phyloP scores from a whole-genome alignment of 1,284 basidiomycete genomes.

The Pseudozyma hubeiensis region DNA sequence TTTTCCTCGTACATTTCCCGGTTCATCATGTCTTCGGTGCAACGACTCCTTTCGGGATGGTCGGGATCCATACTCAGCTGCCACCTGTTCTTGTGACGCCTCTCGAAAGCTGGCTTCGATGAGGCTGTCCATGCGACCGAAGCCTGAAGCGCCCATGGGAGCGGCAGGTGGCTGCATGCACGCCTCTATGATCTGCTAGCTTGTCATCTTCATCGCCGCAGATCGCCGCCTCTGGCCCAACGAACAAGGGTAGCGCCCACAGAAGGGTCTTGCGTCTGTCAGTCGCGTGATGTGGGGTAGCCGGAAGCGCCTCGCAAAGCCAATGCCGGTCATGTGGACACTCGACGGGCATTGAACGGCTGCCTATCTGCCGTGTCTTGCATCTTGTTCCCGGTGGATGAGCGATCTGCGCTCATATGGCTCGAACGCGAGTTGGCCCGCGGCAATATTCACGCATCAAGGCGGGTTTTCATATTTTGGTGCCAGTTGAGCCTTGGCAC shows the following conservation, averaged over 20 bases:
- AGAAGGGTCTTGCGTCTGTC: background rate
- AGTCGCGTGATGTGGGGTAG: background rate
- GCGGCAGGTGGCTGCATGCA: too few relatives aligned
- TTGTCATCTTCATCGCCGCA: too few relatives aligned
- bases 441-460: constrained; percentile 17
- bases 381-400: constrained; percentile 12
- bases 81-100: too few relatives aligned
- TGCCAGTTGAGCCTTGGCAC: constrained; percentile 13
- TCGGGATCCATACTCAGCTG: too few relatives aligned
- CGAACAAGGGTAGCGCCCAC: background rate
- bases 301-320: background rate
- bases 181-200: too few relatives aligned
- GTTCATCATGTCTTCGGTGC: too few relatives aligned
- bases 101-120: too few relatives aligned
- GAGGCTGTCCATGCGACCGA: too few relatives aligned
- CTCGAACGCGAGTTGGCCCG: constrained; percentile 19
- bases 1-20: too few relatives aligned
- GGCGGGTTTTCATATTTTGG: background rate
- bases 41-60: too few relatives aligned
- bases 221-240: too few relatives aligned
- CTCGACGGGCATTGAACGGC: constrained; percentile 5
- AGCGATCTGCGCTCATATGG: constrained; percentile 21
- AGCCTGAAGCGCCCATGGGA: too few relatives aligned
- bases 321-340: constrained; percentile 9
- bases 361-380: constrained; percentile 11